These are phyloP conservation scores for Thraustochytrium sp. DNA, from an alignment of 352 stramenopile genomes.

Conservation along the genomic window DNA sequence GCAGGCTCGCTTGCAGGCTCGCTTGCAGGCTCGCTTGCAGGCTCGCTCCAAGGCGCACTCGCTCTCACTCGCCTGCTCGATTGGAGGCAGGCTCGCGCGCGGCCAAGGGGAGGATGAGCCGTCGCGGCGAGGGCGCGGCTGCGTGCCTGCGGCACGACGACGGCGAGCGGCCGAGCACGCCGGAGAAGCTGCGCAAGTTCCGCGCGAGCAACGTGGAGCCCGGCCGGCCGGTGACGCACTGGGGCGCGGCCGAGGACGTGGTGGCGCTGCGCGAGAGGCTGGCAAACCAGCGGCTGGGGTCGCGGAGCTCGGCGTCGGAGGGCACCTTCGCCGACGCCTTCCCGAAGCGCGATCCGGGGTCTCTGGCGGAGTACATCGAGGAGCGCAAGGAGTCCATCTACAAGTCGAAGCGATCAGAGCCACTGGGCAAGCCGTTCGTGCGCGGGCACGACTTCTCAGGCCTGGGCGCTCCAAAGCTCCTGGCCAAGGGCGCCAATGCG, in stretches of 20 bases:
- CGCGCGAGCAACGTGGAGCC: slow-evolving; percentile 76
- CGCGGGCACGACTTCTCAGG: slow-evolving; percentile 2
- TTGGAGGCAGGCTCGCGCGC: no score
- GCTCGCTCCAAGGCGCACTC: no score
- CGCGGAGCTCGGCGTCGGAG: not conserved
- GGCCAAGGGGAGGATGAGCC: not conserved
- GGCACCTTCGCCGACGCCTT: not conserved
- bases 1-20: no score
- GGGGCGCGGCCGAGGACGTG: slow-evolving; percentile 68
- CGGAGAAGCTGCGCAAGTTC: slow-evolving; percentile 65
- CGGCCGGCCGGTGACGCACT: slow-evolving; percentile 64
- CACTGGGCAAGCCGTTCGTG: slow-evolving; percentile 31
- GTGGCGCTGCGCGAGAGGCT: slow-evolving; percentile 50
- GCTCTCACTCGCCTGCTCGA: no score
- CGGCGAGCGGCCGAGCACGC: slow-evolving; percentile 62
- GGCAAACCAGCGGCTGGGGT: not conserved
- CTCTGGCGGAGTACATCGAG: not conserved
- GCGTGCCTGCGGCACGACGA: slow-evolving; percentile 61
- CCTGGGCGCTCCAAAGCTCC: not conserved
- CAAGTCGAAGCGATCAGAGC: slow-evolving; percentile 20
- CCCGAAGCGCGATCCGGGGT: not conserved
- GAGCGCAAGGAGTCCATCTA: slow-evolving; percentile 41
- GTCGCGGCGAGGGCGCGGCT: slow-evolving; percentile 39
- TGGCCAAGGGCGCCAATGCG: not conserved
- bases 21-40: no score